Evolutionary conservation across 1,284 basidiomycete genomes (phyloP).

Genomic region (Crocinoboletus sp.): DNA sequence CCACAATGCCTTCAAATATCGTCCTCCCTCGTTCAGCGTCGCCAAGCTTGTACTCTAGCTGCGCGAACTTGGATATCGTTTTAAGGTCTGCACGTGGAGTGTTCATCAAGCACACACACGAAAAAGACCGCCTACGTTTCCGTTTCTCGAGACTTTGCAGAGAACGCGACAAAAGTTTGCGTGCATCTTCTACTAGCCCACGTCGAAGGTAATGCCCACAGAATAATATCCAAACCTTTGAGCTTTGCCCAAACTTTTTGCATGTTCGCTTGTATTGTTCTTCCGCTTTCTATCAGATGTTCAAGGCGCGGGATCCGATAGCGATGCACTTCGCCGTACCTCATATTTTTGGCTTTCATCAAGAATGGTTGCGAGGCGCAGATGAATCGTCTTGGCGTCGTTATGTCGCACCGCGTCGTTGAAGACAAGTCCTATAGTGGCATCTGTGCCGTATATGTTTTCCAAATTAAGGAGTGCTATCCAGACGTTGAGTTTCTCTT

Average conservation of each 20-base stretch:
- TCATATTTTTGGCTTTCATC: constrained; percentile 80
- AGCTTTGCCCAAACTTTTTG: constrained; percentile 92
- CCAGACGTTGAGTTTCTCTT: constrained; percentile 97
- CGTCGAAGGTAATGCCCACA: constrained; percentile 77
- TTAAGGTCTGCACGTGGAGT: constrained; percentile 67
- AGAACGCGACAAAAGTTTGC: constrained; percentile 84
- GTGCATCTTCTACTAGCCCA: constrained; percentile 73
- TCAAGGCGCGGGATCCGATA: constrained; percentile 3
- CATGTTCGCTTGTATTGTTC: constrained; percentile 80
- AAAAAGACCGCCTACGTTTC: constrained; percentile 67
- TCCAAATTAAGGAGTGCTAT: constrained; percentile 95
- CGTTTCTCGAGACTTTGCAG: constrained; percentile 92
- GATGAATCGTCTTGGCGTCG: constrained; percentile 88
- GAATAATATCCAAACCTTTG: constrained; percentile 90
- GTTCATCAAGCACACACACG: constrained; percentile 4
- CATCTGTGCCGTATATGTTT: constrained; percentile 88
- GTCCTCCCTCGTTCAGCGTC: constrained; percentile 95
- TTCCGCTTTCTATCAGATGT: constrained; percentile 64
- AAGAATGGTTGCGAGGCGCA: constrained; percentile 82
- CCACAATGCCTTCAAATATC: constrained; percentile 94
- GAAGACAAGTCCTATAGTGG: constrained; percentile 76
- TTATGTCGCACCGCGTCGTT: constrained; percentile 89
- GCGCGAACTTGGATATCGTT: constrained; percentile 92
- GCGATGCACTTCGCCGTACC: constrained; percentile 40
- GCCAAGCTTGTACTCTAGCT: constrained; percentile 93